Conservation (phyloP, 257 asterid genomes). For the Solanum bulbocastanum region DNA sequence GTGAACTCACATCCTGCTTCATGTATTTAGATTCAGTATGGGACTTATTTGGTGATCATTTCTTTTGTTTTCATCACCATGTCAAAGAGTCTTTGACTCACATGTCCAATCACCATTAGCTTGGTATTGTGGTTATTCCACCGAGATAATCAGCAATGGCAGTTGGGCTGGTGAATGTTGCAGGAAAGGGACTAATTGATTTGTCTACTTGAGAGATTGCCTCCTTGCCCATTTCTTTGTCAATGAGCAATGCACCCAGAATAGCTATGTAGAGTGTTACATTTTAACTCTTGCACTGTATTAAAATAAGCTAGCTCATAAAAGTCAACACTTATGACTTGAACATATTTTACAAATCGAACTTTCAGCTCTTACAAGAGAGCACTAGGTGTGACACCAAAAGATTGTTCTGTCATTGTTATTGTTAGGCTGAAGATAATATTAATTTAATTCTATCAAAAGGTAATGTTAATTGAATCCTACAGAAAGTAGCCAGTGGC, state of each 20-base stretch:
- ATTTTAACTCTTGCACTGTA: not conserved
- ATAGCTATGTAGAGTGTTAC: not conserved
- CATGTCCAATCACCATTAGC: not conserved
- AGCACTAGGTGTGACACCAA: not conserved
- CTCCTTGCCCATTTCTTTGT: not conserved
- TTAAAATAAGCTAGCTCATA: not conserved
- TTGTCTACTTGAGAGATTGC: not conserved
- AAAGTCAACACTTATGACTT: not conserved
- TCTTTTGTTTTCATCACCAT: not conserved
- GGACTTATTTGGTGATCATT: not conserved
- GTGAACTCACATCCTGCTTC: not conserved
- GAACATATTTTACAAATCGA: not conserved
- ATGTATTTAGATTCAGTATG: not conserved
- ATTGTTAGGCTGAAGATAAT: not conserved
- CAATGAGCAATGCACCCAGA: not conserved
- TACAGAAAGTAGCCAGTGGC: not conserved
- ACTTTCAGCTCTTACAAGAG: not conserved
- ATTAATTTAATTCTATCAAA: not conserved
- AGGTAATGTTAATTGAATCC: not conserved
- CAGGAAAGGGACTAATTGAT: not conserved
- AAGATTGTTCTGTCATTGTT: not conserved
- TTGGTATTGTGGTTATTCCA: not conserved
- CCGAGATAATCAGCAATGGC: not conserved
- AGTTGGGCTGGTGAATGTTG: not conserved
- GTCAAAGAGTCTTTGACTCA: not conserved